phyloP scores from a whole-genome alignment of 2,329 filamentous ascomycete genomes.

The Dothidotthia symphoricarpi region DNA sequence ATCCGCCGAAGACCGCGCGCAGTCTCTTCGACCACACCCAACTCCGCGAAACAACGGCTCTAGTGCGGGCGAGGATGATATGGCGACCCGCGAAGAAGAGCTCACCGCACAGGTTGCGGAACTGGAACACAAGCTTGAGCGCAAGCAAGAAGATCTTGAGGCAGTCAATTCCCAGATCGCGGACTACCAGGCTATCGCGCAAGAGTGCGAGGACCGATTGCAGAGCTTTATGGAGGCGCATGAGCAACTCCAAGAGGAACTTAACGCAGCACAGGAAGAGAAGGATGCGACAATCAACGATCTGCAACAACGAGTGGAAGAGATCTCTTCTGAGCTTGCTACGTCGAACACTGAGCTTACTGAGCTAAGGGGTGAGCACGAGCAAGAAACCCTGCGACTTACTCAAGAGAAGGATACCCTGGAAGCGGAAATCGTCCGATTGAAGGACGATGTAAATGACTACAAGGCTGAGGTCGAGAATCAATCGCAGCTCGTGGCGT shows the following conservation, averaged over 20 bases:
- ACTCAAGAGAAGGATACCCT: conserved; percentile 80
- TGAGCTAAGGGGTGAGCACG: conserved; percentile 74
- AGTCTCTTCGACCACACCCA: conserved; percentile 76
- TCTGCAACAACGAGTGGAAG: conserved; percentile 77
- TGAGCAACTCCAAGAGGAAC: conserved; percentile 71
- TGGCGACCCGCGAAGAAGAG: conserved; percentile 70
- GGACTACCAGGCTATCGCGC: conserved; percentile 84
- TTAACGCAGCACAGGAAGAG: conserved; percentile 69
- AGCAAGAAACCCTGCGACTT: conserved; percentile 66
- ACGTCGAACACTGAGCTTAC: conserved; percentile 81
- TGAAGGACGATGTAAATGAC: conserved; percentile 81
- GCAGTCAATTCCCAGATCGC: conserved; percentile 78
- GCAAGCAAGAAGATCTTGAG: conserved; percentile 76
- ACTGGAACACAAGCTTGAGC: conserved; percentile 80
- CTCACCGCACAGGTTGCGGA: conserved; percentile 80
- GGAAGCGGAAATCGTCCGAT: conserved; percentile 72
- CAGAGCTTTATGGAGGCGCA: conserved; percentile 75
- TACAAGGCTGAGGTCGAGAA: conserved; percentile 77
- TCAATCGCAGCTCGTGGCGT: conserved; percentile 87
- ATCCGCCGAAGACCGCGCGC: conserved; percentile 82
- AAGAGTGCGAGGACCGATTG: conserved; percentile 82
- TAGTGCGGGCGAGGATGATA: conserved; percentile 52
- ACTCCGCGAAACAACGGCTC: conserved; percentile 58
- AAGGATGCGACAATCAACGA: conserved; percentile 80
- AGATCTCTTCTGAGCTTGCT: conserved; percentile 77